Percentiles rank a stretch among this genome's conserved stretches.
Conservation (phyloP, 2,329 filamentous ascomycete species). For the Penicillium sclerotiorum region DNA sequence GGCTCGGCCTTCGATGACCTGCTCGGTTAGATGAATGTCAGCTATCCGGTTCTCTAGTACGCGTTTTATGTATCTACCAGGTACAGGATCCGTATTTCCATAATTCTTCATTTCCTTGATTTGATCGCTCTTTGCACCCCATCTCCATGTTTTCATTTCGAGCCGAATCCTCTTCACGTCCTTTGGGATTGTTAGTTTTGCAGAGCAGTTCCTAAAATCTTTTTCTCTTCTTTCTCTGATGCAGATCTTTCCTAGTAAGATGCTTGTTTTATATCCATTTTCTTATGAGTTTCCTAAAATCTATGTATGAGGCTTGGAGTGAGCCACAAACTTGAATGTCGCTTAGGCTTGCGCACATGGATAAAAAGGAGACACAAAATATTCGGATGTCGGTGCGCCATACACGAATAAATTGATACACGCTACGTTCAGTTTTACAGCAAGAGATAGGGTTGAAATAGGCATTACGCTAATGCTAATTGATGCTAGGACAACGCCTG, state of each 20-base stretch:
- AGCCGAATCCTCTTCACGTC: constrained; percentile 1
- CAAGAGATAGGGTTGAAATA: constrained; percentile 12
- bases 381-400: no score
- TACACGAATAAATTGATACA: background rate
- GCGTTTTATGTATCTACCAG: no score
- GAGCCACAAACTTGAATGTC: no score
- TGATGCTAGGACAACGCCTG: constrained; percentile 32
- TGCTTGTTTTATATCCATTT: constrained; percentile 6
- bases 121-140: background rate
- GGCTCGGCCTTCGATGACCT: constrained; percentile 45
- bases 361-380: no score
- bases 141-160: background rate
- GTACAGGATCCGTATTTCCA: constrained; percentile 7
- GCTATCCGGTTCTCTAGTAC: background rate
- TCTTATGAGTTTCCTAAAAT: background rate
- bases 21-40: constrained; percentile 33
- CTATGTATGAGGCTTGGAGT: no score
- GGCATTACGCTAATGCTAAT: constrained; percentile 31
- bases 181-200: constrained; percentile 4
- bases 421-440: background rate
- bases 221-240: background rate
- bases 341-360: no score
- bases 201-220: constrained; percentile 18
- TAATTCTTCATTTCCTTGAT: constrained; percentile 9
- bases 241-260: constrained; percentile 1